Evolutionary conservation across 108 stramenopile genomes (phyloP).

Genomic region (Cylindrotheca closterium): DNA sequence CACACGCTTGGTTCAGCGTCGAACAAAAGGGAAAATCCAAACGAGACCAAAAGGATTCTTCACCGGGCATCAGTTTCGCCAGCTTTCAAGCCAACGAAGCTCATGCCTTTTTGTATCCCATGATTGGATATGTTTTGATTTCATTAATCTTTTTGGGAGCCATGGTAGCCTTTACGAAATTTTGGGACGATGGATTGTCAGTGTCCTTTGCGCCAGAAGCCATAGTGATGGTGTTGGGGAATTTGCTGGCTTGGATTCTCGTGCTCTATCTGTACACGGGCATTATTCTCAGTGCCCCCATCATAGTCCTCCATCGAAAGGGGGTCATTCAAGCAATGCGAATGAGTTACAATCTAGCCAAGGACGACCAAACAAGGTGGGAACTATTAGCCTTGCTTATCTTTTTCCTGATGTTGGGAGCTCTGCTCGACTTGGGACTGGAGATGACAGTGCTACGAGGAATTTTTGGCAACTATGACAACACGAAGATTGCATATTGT

Average conservation of each 20-base stretch:
- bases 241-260: neutral
- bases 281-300: neutral
- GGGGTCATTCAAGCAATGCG: neutral
- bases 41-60: no score
- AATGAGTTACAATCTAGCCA: neutral
- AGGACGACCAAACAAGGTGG: neutral
- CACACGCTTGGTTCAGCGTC: neutral
- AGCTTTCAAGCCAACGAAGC: neutral
- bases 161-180: neutral
- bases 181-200: neutral
- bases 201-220: neutral
- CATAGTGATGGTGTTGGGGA: neutral
- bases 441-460: neutral
- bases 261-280: neutral
- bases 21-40: neutral
- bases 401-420: neutral
- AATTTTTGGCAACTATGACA: neutral
- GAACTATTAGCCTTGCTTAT: neutral
- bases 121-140: neutral
- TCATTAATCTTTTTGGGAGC: neutral
- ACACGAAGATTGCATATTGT: neutral
- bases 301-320: neutral
- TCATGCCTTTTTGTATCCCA: slow-evolving; percentile 1
- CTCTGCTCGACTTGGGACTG: neutral
- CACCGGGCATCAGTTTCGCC: neutral